phyloP scores from a whole-genome alignment of 352 stramenopile species.

The Pythium periplocum region DNA sequence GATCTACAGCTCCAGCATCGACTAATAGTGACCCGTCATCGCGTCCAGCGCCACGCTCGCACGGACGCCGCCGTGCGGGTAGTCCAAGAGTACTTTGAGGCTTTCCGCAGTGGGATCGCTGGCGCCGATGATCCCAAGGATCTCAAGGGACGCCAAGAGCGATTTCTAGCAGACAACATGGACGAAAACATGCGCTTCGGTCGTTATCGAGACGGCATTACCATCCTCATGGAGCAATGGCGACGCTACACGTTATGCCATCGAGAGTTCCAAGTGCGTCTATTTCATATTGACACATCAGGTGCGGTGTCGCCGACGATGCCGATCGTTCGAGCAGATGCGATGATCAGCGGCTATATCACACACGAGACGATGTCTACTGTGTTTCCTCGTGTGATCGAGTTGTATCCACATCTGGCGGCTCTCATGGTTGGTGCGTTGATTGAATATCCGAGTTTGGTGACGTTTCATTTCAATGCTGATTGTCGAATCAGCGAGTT shows the following conservation, averaged over 20 bases:
- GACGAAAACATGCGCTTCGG: conserved; percentile 12
- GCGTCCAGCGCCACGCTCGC: background rate
- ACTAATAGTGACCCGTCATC: background rate
- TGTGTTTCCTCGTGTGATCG: conserved; percentile 9
- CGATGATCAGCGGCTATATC: conserved; percentile 13
- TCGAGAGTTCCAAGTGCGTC: conserved; percentile 8
- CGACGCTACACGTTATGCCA: conserved; percentile 17
- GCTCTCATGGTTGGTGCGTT: conserved; percentile 8
- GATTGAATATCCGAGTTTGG: conserved; percentile 19
- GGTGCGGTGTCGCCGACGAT: background rate
- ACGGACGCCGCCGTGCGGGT: conserved; percentile 7
- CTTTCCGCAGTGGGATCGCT: conserved; percentile 16
- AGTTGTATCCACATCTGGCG: conserved; percentile 1
- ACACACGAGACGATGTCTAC: conserved; percentile 13
- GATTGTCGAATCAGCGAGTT: conserved; percentile 11
- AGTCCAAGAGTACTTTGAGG: conserved; percentile 20
- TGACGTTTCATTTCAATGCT: conserved; percentile 14
- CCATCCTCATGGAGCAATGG: conserved; percentile 17
- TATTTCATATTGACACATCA: conserved; percentile 2
- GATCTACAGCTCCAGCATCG: conserved; percentile 17
- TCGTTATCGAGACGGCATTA: conserved; percentile 1
- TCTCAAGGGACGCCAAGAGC: background rate
- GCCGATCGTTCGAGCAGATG: conserved; percentile 5
- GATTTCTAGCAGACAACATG: conserved; percentile 9
- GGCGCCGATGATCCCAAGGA: background rate